Conservation (phyloP, 1,139 yeast species). For the Zygoascus hellenicus region DNA sequence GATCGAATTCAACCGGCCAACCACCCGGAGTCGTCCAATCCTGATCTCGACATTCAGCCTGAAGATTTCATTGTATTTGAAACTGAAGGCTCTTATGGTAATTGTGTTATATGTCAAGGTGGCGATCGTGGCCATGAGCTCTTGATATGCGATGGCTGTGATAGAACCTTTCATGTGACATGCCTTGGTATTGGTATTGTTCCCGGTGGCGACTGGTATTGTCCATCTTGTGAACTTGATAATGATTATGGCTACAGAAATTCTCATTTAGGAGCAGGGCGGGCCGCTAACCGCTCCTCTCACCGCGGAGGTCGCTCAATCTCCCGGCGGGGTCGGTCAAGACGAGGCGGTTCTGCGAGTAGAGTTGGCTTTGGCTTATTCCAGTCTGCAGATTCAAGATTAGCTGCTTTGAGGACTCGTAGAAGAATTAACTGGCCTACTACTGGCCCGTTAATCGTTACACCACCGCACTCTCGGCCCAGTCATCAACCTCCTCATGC, state of each 20-base stretch:
- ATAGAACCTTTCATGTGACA: conserved; percentile 29
- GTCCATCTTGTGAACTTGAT: conserved; percentile 29
- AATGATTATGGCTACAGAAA: not conserved
- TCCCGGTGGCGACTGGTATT: conserved; percentile 30
- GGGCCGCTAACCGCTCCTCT: too few relatives aligned
- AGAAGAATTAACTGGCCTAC: too few relatives aligned
- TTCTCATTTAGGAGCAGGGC: too few relatives aligned
- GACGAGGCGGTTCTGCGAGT: too few relatives aligned
- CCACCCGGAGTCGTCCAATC: not conserved
- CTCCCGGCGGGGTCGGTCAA: too few relatives aligned
- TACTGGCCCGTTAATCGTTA: too few relatives aligned
- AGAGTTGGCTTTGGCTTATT: too few relatives aligned
- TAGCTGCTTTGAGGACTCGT: too few relatives aligned
- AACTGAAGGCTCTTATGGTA: conserved; percentile 12
- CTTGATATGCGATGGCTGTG: conserved; percentile 31
- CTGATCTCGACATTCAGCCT: conserved; percentile 6
- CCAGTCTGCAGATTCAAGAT: too few relatives aligned
- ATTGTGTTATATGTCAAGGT: conserved; percentile 32
- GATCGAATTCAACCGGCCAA: conserved; percentile 12
- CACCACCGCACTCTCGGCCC: too few relatives aligned
- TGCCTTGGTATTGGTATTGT: conserved; percentile 30
- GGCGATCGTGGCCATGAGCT: conserved; percentile 29
- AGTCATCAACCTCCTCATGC: too few relatives aligned
- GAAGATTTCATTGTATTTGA: conserved; percentile 10
- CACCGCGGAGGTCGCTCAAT: too few relatives aligned